A percentile compares a stretch with the other conserved stretches of the same genome.
Conservation (phyloP, 306 rosid genomes). For the Lathyrus tuberosus region DNA sequence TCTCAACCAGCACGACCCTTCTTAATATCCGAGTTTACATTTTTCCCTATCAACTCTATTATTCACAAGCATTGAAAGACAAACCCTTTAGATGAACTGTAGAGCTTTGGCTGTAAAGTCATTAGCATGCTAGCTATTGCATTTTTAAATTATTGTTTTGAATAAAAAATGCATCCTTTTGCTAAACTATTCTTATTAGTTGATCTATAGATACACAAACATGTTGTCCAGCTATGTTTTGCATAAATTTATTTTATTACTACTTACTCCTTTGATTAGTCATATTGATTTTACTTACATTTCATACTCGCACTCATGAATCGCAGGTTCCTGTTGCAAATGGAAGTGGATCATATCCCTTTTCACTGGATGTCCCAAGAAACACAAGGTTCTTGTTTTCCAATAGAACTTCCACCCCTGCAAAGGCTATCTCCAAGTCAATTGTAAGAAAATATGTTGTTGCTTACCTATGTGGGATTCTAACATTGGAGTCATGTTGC, state of each 20-base stretch:
- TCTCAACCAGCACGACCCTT: slow-evolving; percentile 6
- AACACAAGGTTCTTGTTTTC: slow-evolving; percentile 95
- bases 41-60: neutral
- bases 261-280: slow-evolving; percentile 3
- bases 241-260: neutral
- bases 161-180: slow-evolving; percentile 36
- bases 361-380: slow-evolving; percentile 90
- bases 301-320: slow-evolving; percentile 39
- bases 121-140: slow-evolving; percentile 15
- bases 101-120: slow-evolving; percentile 5
- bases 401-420: slow-evolving; percentile 79
- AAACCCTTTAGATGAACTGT: neutral
- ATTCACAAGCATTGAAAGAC: neutral
- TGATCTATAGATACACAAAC: slow-evolving; percentile 4
- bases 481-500: slow-evolving; percentile 27
- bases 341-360: slow-evolving; percentile 96
- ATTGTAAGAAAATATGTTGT: slow-evolving; percentile 63
- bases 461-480: slow-evolving; percentile 25
- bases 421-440: slow-evolving; percentile 91
- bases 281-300: slow-evolving; percentile 17
- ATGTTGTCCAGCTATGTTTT: slow-evolving; percentile 22
- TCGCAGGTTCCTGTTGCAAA: slow-evolving; percentile 95
- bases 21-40: neutral
- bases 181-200: slow-evolving; percentile 24
- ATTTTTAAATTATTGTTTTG: slow-evolving; percentile 22